Evolutionary conservation across 805 yeast genomes (phyloP), one percentile per base, ranked within the genome.

Genomic region (Millerago galiae): DNA sequence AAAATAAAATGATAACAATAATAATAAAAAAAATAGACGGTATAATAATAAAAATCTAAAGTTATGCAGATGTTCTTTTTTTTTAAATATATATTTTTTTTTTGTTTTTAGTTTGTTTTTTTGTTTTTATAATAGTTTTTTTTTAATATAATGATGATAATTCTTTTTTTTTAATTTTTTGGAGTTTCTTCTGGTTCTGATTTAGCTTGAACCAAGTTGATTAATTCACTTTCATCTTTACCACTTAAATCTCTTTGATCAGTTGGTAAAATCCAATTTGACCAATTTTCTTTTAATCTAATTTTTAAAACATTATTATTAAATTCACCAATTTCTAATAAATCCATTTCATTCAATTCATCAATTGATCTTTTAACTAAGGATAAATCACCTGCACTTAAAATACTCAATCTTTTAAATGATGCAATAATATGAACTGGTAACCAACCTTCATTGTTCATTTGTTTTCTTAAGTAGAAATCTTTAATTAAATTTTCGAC

Each of bases 401-500:
- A 66, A 45, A 77, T 74, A 58, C 80, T 76, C 52, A 91, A 80
- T 57, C 96, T 77, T 67, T 83, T 79, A 63, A 89, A 89, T 45
- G 72, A 67, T 46, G 87, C 78, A 49, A 88, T 71, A 43, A 77
- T 71, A 6, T 62, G 57, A 44, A 88, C 62, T 28, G 81, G 77
- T 42, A 89, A 72, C 71, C 81, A 81, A 21, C 96, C 96, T 45
- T 77, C 71, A 37, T 73, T 55, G 62, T 81, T 77, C 95, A 91
- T 85, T 55, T 84, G 85, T 50, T 78, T 75, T 63, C 96, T 79
- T 64, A 93, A 71, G 60, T 67, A 91, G 40, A 81, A 68, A 66
- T 93, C 99, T 65, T 88, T 85, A 53, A 83, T 70, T 64, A 93
- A 72, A 64, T 93, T 93, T 54, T 88, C 95, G 39, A 81, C 71